Conservation (phyloP, 2,329 filamentous ascomycete species). For the Diatrype stigma region DNA sequence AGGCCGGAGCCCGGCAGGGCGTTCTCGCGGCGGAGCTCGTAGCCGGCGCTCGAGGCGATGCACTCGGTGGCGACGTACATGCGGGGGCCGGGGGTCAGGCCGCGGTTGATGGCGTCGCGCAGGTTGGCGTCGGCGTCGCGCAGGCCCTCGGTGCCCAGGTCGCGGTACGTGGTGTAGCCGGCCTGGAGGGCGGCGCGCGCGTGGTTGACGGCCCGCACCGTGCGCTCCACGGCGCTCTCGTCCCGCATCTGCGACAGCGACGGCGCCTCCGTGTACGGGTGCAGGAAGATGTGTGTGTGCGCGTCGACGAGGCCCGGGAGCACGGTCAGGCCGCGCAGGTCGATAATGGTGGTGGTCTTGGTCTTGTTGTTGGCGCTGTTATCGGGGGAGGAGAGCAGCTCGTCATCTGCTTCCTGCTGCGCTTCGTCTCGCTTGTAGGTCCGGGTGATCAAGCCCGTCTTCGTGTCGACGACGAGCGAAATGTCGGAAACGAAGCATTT, state of each 20-base stretch:
- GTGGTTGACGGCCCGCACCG: conserved; percentile 51
- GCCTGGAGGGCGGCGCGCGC: conserved; percentile 48
- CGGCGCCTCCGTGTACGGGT: conserved; percentile 37
- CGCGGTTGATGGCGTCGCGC: conserved; percentile 50
- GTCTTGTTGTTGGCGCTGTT: background rate
- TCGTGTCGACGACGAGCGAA: conserved; percentile 17
- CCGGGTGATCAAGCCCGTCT: conserved; percentile 19
- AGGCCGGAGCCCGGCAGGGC: conserved; percentile 22
- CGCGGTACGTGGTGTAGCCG: conserved; percentile 56
- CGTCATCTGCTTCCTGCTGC: conserved; percentile 5
- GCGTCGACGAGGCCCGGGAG: conserved; percentile 52
- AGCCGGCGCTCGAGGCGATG: conserved; percentile 46
- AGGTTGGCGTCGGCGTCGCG: conserved; percentile 46
- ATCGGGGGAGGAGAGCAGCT: background rate
- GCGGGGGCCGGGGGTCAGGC: conserved; percentile 49
- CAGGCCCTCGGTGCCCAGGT: conserved; percentile 51
- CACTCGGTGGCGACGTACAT: conserved; percentile 52
- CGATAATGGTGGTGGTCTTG: conserved; percentile 29
- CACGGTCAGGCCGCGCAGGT: conserved; percentile 49
- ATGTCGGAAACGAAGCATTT: conserved; percentile 17
- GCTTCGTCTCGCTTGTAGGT: conserved; percentile 13
- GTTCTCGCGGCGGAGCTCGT: conserved; percentile 46
- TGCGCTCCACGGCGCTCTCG: conserved; percentile 53
- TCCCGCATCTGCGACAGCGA: conserved; percentile 48
- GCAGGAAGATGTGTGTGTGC: conserved; percentile 54